Conservation (phyloP, 208 protist species). For the Trypanosoma boissoni region DNA sequence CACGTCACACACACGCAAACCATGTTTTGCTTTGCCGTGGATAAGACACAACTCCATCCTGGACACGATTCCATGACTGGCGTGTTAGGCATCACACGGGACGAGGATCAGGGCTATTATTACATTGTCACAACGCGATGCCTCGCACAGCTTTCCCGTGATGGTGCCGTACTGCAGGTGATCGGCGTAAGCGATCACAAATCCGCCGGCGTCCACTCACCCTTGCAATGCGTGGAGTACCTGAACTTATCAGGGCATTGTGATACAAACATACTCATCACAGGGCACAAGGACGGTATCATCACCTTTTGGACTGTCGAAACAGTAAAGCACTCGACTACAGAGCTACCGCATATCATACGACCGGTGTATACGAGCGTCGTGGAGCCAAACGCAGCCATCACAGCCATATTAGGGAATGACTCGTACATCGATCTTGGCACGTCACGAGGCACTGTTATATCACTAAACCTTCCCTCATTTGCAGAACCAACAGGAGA, state of each 20-base stretch:
- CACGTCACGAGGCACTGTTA: not conserved
- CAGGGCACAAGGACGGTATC: conserved; percentile 29
- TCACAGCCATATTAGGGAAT: conserved; percentile 5
- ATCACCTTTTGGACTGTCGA: conserved; percentile 26
- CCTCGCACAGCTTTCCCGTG: conserved; percentile 34
- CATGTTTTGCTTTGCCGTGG: conserved; percentile 38
- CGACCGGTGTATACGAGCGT: not conserved
- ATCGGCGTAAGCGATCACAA: conserved; percentile 16
- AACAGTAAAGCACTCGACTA: not conserved
- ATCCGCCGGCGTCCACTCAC: not conserved
- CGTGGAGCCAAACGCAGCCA: not conserved
- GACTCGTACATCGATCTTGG: not conserved
- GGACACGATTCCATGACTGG: conserved; percentile 22
- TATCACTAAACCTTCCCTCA: not conserved
- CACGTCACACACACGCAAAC: conserved; percentile 34
- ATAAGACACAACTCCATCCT: conserved; percentile 5
- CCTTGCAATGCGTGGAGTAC: conserved; percentile 20
- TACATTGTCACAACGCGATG: conserved; percentile 36
- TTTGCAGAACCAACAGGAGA: not conserved
- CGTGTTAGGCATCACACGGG: conserved; percentile 29
- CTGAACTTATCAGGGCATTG: conserved; percentile 30
- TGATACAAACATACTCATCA: conserved; percentile 26
- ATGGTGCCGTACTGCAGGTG: conserved; percentile 36
- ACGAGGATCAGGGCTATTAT: conserved; percentile 31
- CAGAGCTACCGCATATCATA: not conserved